These are phyloP conservation scores for Nigrograna mackinnonii DNA, from an alignment of 2,329 filamentous ascomycete species.

Conservation along the genomic window DNA sequence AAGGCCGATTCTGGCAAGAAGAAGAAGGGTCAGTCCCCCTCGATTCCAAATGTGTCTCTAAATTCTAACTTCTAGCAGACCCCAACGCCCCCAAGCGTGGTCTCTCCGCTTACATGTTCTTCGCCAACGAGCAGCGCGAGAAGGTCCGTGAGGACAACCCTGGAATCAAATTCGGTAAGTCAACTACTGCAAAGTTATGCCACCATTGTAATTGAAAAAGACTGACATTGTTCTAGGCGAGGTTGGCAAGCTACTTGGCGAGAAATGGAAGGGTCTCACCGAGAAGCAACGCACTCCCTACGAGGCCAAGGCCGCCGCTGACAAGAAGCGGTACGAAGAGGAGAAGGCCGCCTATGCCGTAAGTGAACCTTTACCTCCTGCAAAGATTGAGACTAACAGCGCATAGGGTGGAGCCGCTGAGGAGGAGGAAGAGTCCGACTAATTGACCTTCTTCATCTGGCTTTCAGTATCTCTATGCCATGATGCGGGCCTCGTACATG, in stretches of 20 bases:
- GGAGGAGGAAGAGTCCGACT: conserved; percentile 47
- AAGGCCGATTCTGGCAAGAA: conserved; percentile 63
- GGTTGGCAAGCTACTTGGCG: conserved; percentile 96
- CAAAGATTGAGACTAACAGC: conserved; percentile 13
- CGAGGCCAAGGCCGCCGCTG: conserved; percentile 91
- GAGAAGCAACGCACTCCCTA: conserved; percentile 93
- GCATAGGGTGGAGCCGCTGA: conserved; percentile 36
- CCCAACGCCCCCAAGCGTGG: conserved; percentile 99
- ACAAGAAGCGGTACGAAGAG: conserved; percentile 99
- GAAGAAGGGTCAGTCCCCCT: conserved; percentile 66
- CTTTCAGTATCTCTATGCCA: conserved; percentile 7
- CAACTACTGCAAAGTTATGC: not conserved
- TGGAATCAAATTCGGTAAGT: conserved; percentile 89
- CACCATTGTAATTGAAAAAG: no score
- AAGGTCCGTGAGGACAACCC: conserved; percentile 98
- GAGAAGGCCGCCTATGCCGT: conserved; percentile 80
- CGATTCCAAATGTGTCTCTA: not conserved
- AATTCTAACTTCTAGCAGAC: conserved; percentile 57
- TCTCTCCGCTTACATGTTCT: conserved; percentile 99
- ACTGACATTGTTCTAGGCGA: conserved; percentile 74
- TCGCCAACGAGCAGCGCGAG: conserved; percentile 98
- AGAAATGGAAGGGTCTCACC: conserved; percentile 96
- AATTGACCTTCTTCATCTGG: conserved; percentile 19
- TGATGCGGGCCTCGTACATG: conserved; percentile 6
- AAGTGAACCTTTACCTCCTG: conserved; percentile 11